Conservation (phyloP, 2,329 filamentous ascomycete genomes). For the Mycosphaerella arachidis region DNA sequence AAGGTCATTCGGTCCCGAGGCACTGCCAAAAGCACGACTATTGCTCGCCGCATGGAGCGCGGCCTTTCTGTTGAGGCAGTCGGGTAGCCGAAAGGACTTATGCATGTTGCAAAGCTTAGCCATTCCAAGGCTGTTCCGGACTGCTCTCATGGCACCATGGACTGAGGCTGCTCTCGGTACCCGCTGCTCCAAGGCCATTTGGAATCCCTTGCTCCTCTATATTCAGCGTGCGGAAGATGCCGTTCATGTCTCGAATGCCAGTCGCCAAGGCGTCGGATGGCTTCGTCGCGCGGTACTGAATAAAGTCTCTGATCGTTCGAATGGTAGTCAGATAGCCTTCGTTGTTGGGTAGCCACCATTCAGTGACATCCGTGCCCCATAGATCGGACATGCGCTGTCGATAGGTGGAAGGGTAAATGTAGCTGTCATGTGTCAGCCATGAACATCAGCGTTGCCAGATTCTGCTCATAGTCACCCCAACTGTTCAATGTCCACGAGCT, state of each 20-base stretch:
- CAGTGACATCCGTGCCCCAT: slow-evolving; percentile 67
- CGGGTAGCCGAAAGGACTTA: neutral
- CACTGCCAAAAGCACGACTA: neutral
- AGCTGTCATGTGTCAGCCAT: slow-evolving; percentile 50
- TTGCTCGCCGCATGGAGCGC: neutral
- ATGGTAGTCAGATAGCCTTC: slow-evolving; percentile 71
- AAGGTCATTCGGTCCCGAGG: neutral
- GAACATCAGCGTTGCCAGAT: neutral
- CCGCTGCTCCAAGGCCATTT: slow-evolving; percentile 18
- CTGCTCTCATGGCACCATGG: slow-evolving; percentile 19
- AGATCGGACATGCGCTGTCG: slow-evolving; percentile 70
- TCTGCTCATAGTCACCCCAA: slow-evolving; percentile 60
- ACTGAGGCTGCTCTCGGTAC: slow-evolving; percentile 19
- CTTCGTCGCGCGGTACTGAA: slow-evolving; percentile 39
- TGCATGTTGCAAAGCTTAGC: neutral
- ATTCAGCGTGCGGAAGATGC: slow-evolving; percentile 38
- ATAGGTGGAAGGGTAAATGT: slow-evolving; percentile 73
- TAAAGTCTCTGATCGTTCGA: slow-evolving; percentile 72
- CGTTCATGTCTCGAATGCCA: slow-evolving; percentile 34
- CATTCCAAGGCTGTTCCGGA: slow-evolving; percentile 17
- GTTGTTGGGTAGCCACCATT: slow-evolving; percentile 87
- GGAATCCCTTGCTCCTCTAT: slow-evolving; percentile 24
- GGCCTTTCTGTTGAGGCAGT: neutral
- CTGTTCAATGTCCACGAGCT: slow-evolving; percentile 72
- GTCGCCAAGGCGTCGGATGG: slow-evolving; percentile 23